Base-by-base conservation (phyloP, 2,329 filamentous ascomycete genomes). In the Fusarium nisikadoi region DNA sequence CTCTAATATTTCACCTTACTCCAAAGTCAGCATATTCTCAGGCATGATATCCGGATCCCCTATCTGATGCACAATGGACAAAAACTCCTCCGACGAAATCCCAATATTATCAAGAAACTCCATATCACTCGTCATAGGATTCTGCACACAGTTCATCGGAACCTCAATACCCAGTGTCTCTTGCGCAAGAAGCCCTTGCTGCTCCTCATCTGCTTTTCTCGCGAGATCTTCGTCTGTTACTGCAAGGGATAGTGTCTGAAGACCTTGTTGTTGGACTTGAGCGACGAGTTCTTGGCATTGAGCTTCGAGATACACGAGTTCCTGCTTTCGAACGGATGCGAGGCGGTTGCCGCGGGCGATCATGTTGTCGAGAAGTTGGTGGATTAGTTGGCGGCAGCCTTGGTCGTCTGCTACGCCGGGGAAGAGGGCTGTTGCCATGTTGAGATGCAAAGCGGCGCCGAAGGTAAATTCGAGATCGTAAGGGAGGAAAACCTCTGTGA, bases 401-500 rank as follows among this genome's bases (percentile, higher is more conserved):
- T 80, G 75, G 16, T 74, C 70, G 25, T 80, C 78, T 1, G 72
- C 71, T 0, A 78, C 70, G 19, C 68, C 75, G 0, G 81, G 81
- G 62, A 83, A 83, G 4, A 83, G 67, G 0, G 78, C 71, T 6
- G 78, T 80, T 33, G 81, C 81, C 76, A 83, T 83, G 19, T 75
- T 76, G 1, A 83, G 69, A 56, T 83, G 79, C 1, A 83, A 64
- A 0, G 80, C 80, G 0, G 82, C 80, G 0, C 73, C 79, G 47
- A 80, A 82, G 0, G 78, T 77, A 25, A 83, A 83, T 43, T 83
- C 82, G 5, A 83, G 73, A 33, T 84, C 80, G 45, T 80, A 83
- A 0, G 80, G 80, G 0, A 83, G 70, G 25, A 83, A 83, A 0
- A 79, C 75, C 35, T 83, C 82, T 83, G 3, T 5, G 7, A n/a